Evolutionary conservation across 345 rosid species (phyloP).

Genomic region (Hibiscus syriacus): DNA sequence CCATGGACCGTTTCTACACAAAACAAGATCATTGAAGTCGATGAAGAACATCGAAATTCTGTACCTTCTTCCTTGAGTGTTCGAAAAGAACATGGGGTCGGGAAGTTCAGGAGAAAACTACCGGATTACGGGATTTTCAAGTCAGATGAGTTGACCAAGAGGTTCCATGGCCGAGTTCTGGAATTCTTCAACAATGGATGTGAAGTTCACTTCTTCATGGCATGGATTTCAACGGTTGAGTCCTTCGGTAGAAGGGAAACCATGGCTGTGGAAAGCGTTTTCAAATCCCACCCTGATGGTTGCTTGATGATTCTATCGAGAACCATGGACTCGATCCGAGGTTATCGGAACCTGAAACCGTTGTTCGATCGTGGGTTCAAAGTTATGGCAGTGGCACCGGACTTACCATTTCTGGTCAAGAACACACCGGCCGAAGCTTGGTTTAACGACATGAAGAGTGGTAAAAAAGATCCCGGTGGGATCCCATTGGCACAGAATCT

Average conservation of each 20-base stretch:
- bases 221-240: conserved; percentile 63
- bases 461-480: conserved; percentile 65
- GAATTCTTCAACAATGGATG: conserved; percentile 43
- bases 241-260: conserved; percentile 48
- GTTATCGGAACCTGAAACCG: conserved; percentile 49
- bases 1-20: not conserved
- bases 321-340: conserved; percentile 51
- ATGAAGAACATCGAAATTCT: conserved; percentile 6
- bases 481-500: conserved; percentile 70
- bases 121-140: conserved; percentile 37
- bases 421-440: conserved; percentile 69
- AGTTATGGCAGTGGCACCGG: conserved; percentile 51
- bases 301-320: conserved; percentile 63
- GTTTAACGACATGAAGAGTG: conserved; percentile 50
- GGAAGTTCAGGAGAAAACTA: conserved; percentile 42
- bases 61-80: conserved; percentile 37
- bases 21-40: not conserved
- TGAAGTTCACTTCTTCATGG: conserved; percentile 65
- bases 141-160: conserved; percentile 35
- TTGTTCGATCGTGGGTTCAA: conserved; percentile 39
- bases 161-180: conserved; percentile 44
- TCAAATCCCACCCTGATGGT: conserved; percentile 54
- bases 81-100: conserved; percentile 37
- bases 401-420: conserved; percentile 42
- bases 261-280: conserved; percentile 51